Conservation (phyloP, 805 yeast genomes). For the Metschnikowia arizonensis region DNA sequence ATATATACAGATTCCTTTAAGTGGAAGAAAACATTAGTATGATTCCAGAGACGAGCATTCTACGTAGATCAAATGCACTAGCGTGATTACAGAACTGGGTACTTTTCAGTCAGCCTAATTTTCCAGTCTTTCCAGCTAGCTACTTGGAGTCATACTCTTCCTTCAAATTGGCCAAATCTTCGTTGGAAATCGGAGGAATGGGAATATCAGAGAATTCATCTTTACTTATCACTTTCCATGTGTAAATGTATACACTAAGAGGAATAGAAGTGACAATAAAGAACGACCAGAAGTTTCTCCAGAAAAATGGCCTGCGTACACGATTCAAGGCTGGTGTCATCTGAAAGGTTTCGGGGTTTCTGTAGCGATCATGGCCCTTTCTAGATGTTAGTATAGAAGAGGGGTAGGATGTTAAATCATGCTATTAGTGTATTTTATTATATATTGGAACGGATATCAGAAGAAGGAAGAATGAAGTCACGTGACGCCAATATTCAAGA, state of each 20-base stretch:
- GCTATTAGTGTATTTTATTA: too few relatives aligned
- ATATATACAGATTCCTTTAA: conserved; percentile 7
- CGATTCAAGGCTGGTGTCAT: conserved; percentile 94
- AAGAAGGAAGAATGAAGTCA: too few relatives aligned
- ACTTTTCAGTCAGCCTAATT: too few relatives aligned
- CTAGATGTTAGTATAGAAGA: conserved; percentile 22
- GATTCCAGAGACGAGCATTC: too few relatives aligned
- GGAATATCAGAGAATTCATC: conserved; percentile 93
- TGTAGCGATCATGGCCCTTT: conserved; percentile 42
- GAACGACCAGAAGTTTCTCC: conserved; percentile 66
- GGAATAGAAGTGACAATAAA: conserved; percentile 59
- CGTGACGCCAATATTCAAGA: too few relatives aligned
- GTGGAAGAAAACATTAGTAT: too few relatives aligned
- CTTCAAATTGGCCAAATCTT: conserved; percentile 66
- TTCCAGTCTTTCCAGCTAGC: neutral
- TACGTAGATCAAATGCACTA: too few relatives aligned
- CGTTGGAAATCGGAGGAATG: conserved; percentile 84
- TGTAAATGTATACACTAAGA: conserved; percentile 58
- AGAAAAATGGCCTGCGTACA: conserved; percentile 83
- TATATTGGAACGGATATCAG: too few relatives aligned
- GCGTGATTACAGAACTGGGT: too few relatives aligned
- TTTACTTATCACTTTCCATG: conserved; percentile 59
- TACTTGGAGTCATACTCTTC: conserved; percentile 60
- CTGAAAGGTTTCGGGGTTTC: conserved; percentile 66
- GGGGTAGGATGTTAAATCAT: too few relatives aligned